Base-by-base conservation (phyloP, 2,329 filamentous ascomycete genomes). In the Ophiosphaerella herpotricha region DNA sequence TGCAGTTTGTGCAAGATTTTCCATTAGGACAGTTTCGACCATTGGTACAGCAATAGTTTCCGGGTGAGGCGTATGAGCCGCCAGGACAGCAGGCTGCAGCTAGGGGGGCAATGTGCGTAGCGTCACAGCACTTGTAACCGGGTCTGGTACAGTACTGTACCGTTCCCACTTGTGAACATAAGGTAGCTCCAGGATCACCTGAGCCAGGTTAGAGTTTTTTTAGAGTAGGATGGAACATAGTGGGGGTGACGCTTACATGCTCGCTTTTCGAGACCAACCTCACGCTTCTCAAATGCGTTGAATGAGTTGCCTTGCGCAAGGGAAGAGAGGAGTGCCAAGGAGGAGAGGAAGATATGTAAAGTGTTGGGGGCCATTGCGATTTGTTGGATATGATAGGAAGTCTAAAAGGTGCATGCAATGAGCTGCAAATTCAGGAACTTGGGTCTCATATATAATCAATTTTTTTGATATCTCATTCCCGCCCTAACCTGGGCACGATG, bases 181-280 rank as follows among this genome's bases (percentile, higher is more conserved):
- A 32, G 6, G 46, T 48, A 21, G 39, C 46, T 26, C 46, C 46
- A 21, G 39, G n/a, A 38, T 48, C 46, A 26, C 46, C 46, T 48
- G 26, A 31, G 3, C 29, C 21, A 6, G 4, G 5, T 39, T 39
- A 39, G 18, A 3, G 12, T 7, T 21, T 39, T 11, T n/a, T 39
- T n/a, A 26, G 37, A 13, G 18, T 39, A 16, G 6, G 18, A 24
- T 39, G 21, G 37, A 39, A 9, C 3, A 4, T 4, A 16, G 32
- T 12, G 32, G 11, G 32, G n/a, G 13, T 36, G 9, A 24, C 12
- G 21, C 21, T 41, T 31, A 41, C 39, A 41, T 14, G 24, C 39
- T 32, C 39, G 39, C 14, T 41, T 41, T 31, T 41, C 39, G 7
- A 41, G 16, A 26, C 36, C 36, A 9, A 13, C 24, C 14, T 41